Evolutionary conservation across 768 basidiomycete genomes (phyloP), one percentile per base, ranked within the genome.

Genomic region (Leucocoprinus leucothites): DNA sequence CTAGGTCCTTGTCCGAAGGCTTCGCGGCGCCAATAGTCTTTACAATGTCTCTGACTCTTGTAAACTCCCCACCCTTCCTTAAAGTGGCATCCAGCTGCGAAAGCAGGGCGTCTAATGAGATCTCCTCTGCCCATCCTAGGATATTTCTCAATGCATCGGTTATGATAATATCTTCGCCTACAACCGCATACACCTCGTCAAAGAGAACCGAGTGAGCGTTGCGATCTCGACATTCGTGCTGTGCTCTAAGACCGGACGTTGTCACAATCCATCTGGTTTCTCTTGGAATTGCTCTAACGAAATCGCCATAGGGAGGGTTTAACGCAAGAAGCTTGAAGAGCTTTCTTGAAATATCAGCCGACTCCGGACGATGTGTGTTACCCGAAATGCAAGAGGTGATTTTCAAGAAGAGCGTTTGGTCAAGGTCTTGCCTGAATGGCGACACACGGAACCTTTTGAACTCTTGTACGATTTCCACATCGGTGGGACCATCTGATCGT

Each of bases 61-160:
- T 14, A 57, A 63, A 61, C 4, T 50, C 47, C 3, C 47, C 54
- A 16, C 38, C 24, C 9, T 35, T 31, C 9, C 61, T 57, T 31
- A 74, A 55, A 1, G 66, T 61, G 0, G 43, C 46, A 11, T 60
- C 55, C 14, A 80, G 60, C 54, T 80, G 79, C 18, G 67, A 43
- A 5, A 63, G 56, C 16, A 79, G 31, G 11, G 71, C 59, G 1
- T 57, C 45, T 18, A 68, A 51, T 0, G 71, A 51, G 22, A 80
- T 42, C 0, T 69, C 69, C 34, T 71, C 48, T 48, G 74, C 64
- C 79, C 80, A 82, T 1, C 72, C 69, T 21, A 80, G 62, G 1
- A 64, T 62, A 3, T 40, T 52, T 14, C 60, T 66, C 40, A 80
- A 56, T 0, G 71, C 66, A 9, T 63, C 49, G 1, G 71, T 65